A percentile compares a stretch with the other conserved stretches of the same genome.
phyloP scores from a whole-genome alignment of 768 basidiomycete species.

The Russula sp. region DNA sequence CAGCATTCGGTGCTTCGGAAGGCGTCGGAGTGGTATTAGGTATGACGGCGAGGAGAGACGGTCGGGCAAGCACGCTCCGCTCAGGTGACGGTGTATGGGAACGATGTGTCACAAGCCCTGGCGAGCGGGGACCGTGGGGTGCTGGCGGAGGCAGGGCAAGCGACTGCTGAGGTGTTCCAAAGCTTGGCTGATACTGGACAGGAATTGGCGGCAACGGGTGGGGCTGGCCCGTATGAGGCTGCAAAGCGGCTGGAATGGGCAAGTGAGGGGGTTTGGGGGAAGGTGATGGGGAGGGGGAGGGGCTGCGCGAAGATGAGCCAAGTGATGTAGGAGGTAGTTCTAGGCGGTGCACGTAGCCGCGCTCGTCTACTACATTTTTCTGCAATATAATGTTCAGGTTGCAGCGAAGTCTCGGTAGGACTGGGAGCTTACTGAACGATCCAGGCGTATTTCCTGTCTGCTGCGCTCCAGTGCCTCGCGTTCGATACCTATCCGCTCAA shows the following conservation, averaged over 20 bases:
- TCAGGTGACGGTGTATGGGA: constrained; percentile 72
- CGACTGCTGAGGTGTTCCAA: constrained; percentile 28
- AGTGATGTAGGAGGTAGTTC: constrained; percentile 26
- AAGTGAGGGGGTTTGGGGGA: constrained; percentile 32
- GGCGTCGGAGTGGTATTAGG: background rate
- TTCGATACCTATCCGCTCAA: constrained; percentile 56
- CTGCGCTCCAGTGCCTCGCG: constrained; percentile 63
- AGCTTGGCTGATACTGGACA: constrained; percentile 21
- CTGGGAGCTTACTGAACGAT: constrained; percentile 47
- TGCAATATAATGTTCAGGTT: constrained; percentile 19
- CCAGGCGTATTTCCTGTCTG: constrained; percentile 57
- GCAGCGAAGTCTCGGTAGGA: background rate
- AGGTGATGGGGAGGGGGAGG: constrained; percentile 39
- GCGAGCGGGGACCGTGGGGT: constrained; percentile 67
- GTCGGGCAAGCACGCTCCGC: constrained; percentile 25
- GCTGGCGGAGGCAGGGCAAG: constrained; percentile 61
- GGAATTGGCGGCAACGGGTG: constrained; percentile 35
- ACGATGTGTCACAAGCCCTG: constrained; percentile 36
- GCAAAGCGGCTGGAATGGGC: constrained; percentile 27
- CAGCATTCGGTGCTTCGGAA: constrained; percentile 11
- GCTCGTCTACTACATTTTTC: constrained; percentile 35
- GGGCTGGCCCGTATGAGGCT: constrained; percentile 24
- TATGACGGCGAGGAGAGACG: background rate
- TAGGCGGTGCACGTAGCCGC: constrained; percentile 25
- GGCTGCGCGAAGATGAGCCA: constrained; percentile 37